Percentiles rank a stretch among this genome's conserved stretches.
These are phyloP conservation scores for Zalerion maritima DNA, from an alignment of 495 filamentous ascomycete species.

Conservation along the genomic window DNA sequence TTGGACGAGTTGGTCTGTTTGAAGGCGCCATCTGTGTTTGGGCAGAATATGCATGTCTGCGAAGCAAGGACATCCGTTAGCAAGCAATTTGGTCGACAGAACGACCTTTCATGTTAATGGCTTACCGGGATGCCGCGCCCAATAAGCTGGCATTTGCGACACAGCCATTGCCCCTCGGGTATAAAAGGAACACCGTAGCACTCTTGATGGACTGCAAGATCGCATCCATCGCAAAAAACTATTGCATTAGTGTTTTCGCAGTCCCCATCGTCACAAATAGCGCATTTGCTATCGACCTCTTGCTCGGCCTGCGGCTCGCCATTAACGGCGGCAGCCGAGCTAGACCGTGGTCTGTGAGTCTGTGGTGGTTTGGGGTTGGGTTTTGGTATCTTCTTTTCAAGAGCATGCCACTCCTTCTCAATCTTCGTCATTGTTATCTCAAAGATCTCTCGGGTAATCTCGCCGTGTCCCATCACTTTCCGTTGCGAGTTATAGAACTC, in stretches of 20 bases:
- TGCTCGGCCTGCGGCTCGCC: slow-evolving; percentile 77
- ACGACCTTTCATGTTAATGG: background rate
- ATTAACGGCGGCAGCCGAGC: slow-evolving; percentile 83
- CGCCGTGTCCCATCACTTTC: slow-evolving; percentile 52
- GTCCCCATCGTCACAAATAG: slow-evolving; percentile 94
- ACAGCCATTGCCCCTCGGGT: slow-evolving; percentile 96
- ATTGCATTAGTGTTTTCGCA: slow-evolving; percentile 99
- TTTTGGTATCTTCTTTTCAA: slow-evolving; percentile 93
- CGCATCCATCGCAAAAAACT: slow-evolving; percentile 97
- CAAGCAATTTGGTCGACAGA: slow-evolving; percentile 1
- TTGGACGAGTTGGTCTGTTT: slow-evolving; percentile 91
- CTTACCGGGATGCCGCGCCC: slow-evolving; percentile 74
- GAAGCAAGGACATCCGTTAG: slow-evolving; percentile 1
- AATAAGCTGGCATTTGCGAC: slow-evolving; percentile 90
- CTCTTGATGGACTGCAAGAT: slow-evolving; percentile 95
- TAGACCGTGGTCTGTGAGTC: slow-evolving; percentile 77
- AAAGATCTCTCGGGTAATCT: slow-evolving; percentile 83
- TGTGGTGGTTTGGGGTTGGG: slow-evolving; percentile 90
- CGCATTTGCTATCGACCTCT: slow-evolving; percentile 94
- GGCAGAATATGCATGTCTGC: slow-evolving; percentile 92
- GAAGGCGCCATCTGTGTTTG: slow-evolving; percentile 93
- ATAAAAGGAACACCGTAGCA: slow-evolving; percentile 99
- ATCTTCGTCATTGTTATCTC: slow-evolving; percentile 98
- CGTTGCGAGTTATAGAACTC: slow-evolving; percentile 68
- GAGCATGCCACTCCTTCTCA: slow-evolving; percentile 93